Conservation (phyloP, 2,329 filamentous ascomycete genomes). For the Neonectria ditissima region DNA sequence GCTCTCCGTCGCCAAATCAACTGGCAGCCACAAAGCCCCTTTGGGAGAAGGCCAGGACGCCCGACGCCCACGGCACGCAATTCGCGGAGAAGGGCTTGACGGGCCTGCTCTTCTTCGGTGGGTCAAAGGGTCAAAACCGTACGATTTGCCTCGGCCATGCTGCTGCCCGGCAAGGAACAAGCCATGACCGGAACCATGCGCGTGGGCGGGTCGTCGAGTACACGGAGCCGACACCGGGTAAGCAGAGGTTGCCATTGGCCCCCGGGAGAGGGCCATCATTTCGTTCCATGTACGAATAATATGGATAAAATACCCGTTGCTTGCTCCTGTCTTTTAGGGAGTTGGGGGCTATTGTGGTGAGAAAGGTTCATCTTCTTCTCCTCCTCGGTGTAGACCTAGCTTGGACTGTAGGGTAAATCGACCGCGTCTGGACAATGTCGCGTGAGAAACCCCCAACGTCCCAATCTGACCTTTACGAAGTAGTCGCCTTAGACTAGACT, state of each 20-base stretch:
- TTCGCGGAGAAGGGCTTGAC: not conserved
- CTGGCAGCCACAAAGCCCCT: not conserved
- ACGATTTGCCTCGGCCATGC: constrained; percentile 21
- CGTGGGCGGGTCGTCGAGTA: constrained; percentile 18
- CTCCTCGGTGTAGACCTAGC: not conserved
- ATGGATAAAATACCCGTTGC: not conserved
- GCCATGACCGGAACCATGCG: constrained; percentile 13
- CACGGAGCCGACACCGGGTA: constrained; percentile 15
- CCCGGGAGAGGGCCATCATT: not conserved
- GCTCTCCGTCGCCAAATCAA: not conserved
- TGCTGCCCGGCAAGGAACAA: constrained; percentile 25
- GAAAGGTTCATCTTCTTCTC: not conserved
- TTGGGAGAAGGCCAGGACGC: not conserved
- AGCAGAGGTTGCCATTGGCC: constrained; percentile 21
- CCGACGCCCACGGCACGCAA: not conserved
- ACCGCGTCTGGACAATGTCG: not conserved
- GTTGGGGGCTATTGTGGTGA: not conserved
- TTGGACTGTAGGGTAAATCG: not conserved
- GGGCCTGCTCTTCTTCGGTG: constrained; percentile 1
- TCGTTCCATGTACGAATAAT: constrained; percentile 3
- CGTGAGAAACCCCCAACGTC: constrained; percentile 15
- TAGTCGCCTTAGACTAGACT: too few species aligned
- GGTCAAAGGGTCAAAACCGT: constrained; percentile 23
- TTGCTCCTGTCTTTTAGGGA: not conserved
- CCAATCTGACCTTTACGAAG: too few species aligned